A percentile compares a stretch with the other conserved stretches of the same genome.
Evolutionary conservation across 2,329 filamentous ascomycete species (phyloP).

Genomic region (Exophiala alcalophila): DNA sequence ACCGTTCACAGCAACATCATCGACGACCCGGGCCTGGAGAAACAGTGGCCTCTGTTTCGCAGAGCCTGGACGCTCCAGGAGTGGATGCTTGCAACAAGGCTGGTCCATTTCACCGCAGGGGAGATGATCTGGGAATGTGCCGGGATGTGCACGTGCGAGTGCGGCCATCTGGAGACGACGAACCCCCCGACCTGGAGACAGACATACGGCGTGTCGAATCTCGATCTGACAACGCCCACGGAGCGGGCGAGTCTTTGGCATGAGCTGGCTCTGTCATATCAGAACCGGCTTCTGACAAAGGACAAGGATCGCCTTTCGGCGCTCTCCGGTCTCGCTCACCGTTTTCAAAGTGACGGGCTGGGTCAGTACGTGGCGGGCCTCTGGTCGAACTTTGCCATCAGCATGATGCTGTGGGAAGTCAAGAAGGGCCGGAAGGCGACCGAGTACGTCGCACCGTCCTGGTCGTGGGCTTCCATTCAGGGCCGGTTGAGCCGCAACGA

Average conservation of each 20-base stretch:
- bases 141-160: constrained; percentile 20
- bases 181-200: no score
- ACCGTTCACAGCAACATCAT: constrained; percentile 9
- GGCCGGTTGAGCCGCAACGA: constrained; percentile 9
- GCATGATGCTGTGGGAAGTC: constrained; percentile 14
- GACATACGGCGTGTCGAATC: constrained; percentile 12
- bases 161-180: no score
- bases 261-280: constrained; percentile 8
- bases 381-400: constrained; percentile 9
- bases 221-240: constrained; percentile 5
- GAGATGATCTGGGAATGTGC: constrained; percentile 30
- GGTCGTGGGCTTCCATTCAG: constrained; percentile 14
- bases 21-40: constrained; percentile 8
- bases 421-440: neutral
- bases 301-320: constrained; percentile 12
- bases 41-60: constrained; percentile 14
- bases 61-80: constrained; percentile 32
- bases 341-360: constrained; percentile 2
- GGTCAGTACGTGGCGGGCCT: constrained; percentile 19
- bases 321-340: constrained; percentile 13
- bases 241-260: constrained; percentile 11
- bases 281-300: constrained; percentile 9
- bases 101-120: constrained; percentile 28
- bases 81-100: constrained; percentile 25
- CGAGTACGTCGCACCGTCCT: constrained; percentile 13